Conservation (phyloP, 139 green algal genomes). For the Ostreobium quekettii region DNA sequence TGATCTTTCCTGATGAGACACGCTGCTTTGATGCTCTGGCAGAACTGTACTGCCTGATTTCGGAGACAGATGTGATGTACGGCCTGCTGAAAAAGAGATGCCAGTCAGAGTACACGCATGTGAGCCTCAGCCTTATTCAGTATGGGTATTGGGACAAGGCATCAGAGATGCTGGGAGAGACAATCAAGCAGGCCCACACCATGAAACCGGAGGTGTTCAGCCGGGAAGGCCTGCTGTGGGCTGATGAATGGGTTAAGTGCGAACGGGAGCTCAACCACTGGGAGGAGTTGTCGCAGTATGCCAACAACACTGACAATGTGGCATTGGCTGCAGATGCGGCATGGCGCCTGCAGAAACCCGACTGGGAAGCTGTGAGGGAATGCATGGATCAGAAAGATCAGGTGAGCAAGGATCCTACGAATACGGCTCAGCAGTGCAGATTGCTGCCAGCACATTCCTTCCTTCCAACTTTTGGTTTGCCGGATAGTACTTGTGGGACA, state of each 20-base stretch:
- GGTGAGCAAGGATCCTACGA: no score
- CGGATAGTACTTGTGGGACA: no score
- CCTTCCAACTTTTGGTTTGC: no score
- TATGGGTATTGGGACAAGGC: slow-evolving; percentile 67
- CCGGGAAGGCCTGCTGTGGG: slow-evolving; percentile 27
- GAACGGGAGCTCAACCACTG: slow-evolving; percentile 84
- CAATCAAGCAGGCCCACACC: slow-evolving; percentile 17
- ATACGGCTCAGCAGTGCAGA: no score
- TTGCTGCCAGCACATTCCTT: no score
- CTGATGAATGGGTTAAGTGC: slow-evolving; percentile 74
- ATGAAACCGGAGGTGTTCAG: slow-evolving; percentile 20
- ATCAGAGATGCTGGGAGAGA: slow-evolving; percentile 62
- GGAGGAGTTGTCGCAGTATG: slow-evolving; percentile 82
- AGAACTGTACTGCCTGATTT: slow-evolving; percentile 73
- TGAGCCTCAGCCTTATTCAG: slow-evolving; percentile 72
- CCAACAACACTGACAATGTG: slow-evolving; percentile 51
- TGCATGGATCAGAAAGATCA: no score
- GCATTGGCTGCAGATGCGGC: slow-evolving; percentile 65
- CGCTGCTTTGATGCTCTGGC: slow-evolving; percentile 83
- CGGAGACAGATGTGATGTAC: slow-evolving; percentile 81
- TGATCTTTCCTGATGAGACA: slow-evolving; percentile 85
- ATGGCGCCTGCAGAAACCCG: slow-evolving; percentile 59
- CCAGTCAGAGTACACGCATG: slow-evolving; percentile 42
- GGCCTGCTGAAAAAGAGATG: slow-evolving; percentile 48
- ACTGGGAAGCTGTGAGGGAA: slow-evolving; percentile 70